These are phyloP conservation scores for Fusarium penzigii DNA, from an alignment of 2,329 filamentous ascomycete genomes.

Conservation along the genomic window DNA sequence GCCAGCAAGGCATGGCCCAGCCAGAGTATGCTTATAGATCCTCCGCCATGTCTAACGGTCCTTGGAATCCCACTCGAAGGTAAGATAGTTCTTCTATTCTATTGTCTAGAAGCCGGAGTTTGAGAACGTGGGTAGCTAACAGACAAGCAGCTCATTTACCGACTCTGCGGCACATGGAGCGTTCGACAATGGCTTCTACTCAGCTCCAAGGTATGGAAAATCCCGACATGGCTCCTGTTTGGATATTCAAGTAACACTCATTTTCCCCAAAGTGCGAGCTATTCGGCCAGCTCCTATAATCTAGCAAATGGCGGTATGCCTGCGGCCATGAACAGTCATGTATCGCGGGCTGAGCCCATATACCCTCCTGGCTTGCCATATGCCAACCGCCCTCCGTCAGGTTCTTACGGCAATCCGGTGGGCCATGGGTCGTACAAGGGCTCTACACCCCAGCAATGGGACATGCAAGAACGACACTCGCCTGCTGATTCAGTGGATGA, in stretches of 20 bases:
- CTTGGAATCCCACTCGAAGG: constrained; percentile 55
- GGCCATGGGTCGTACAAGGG: constrained; percentile 42
- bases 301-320: constrained; percentile 23
- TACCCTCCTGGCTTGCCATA: constrained; percentile 43
- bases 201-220: constrained; percentile 41
- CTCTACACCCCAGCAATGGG: constrained; percentile 47
- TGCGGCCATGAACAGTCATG: constrained; percentile 37
- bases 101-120: constrained; percentile 1
- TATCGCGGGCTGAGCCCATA: constrained; percentile 41
- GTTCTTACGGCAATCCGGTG: constrained; percentile 35
- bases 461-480: constrained; percentile 52
- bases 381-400: constrained; percentile 44
- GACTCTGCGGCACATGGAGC: constrained; percentile 35
- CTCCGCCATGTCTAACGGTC: constrained; percentile 46
- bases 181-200: constrained; percentile 41
- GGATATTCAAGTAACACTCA: constrained; percentile 36
- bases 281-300: constrained; percentile 38
- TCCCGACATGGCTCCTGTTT: constrained; percentile 13
- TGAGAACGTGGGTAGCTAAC: constrained; percentile 25
- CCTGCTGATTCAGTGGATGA: constrained; percentile 61
- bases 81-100: constrained; percentile 37
- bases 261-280: constrained; percentile 43
- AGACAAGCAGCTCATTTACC: constrained; percentile 33
- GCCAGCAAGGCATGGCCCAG: constrained; percentile 46
- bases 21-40: constrained; percentile 50